Evolutionary conservation across 1,284 basidiomycete genomes (phyloP).

Genomic region (Leccinum subspadiceum): DNA sequence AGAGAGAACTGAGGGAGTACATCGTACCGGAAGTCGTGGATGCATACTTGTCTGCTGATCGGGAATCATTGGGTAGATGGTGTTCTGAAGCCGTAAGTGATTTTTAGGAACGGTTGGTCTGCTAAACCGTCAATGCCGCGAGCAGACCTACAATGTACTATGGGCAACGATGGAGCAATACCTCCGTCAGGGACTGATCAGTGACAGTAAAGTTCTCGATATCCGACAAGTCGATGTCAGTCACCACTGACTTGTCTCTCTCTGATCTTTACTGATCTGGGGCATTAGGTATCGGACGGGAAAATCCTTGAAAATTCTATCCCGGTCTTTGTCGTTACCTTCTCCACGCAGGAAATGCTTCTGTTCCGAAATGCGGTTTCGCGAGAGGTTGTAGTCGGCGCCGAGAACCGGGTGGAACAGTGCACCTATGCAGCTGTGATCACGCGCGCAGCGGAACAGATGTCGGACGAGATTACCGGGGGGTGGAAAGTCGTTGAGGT

Average conservation of each 20-base stretch:
- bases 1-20: constrained; percentile 92
- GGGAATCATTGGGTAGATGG: constrained; percentile 86
- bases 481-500: constrained; percentile 99
- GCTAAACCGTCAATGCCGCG: constrained; percentile 1
- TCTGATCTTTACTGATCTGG: constrained; percentile 5
- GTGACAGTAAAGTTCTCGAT: constrained; percentile 90
- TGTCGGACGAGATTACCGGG: constrained; percentile 90
- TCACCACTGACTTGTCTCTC: constrained; percentile 9
- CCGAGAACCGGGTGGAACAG: constrained; percentile 87
- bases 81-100: constrained; percentile 91
- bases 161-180: constrained; percentile 98
- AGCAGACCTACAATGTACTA: constrained; percentile 90
- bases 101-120: background rate
- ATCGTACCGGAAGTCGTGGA: constrained; percentile 98
- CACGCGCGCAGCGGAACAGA: constrained; percentile 82
- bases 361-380: constrained; percentile 91
- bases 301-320: constrained; percentile 89
- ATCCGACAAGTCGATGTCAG: constrained; percentile 92
- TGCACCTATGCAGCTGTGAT: constrained; percentile 93
- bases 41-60: constrained; percentile 89
- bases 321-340: constrained; percentile 93
- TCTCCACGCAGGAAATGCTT: constrained; percentile 92
- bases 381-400: constrained; percentile 81
- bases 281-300: constrained; percentile 63
- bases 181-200: constrained; percentile 84